Evolutionary conservation across 306 rosid species (phyloP).

Genomic region (Dalbergia cochinchinensis): DNA sequence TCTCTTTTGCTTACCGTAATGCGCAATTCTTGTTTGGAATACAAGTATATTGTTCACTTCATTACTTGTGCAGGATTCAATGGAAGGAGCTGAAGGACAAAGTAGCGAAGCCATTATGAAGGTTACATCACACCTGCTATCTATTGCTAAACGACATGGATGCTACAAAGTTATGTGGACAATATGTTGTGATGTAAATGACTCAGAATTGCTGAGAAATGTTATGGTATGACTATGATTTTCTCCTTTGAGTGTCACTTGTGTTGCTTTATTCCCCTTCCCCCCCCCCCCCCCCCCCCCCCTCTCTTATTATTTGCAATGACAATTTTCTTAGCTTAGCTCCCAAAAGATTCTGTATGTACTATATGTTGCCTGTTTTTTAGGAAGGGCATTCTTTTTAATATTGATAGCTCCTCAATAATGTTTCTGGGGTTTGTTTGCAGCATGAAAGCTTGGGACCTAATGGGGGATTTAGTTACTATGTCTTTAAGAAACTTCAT

Average conservation of each 20-base stretch:
- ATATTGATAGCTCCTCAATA: constrained; percentile 34
- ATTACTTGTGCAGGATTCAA: constrained; percentile 62
- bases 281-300: no score
- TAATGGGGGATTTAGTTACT: constrained; percentile 88
- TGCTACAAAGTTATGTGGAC: constrained; percentile 88
- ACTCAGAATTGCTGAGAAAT: constrained; percentile 74
- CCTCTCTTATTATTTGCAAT: constrained; percentile 31
- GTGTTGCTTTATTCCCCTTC: constrained; percentile 23
- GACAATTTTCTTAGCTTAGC: constrained; percentile 26
- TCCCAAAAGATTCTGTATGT: constrained; percentile 19
- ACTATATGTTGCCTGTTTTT: constrained; percentile 16
- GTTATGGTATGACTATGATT: constrained; percentile 73
- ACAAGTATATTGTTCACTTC: constrained; percentile 46
- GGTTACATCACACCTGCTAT: constrained; percentile 67
- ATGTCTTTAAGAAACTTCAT: constrained; percentile 78
- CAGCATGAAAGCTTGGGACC: constrained; percentile 97
- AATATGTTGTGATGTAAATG: constrained; percentile 84
- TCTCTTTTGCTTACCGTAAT: constrained; percentile 33
- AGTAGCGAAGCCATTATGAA: constrained; percentile 64
- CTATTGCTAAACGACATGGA: constrained; percentile 85
- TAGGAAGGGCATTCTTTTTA: constrained; percentile 12
- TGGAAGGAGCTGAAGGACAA: constrained; percentile 62
- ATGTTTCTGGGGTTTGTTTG: constrained; percentile 51
- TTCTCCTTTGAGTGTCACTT: constrained; percentile 24
- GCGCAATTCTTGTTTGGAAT: constrained; percentile 43